These are phyloP conservation scores for Porphyrellus sp. DNA, from an alignment of 1,284 basidiomycete genomes.

Conservation along the genomic window DNA sequence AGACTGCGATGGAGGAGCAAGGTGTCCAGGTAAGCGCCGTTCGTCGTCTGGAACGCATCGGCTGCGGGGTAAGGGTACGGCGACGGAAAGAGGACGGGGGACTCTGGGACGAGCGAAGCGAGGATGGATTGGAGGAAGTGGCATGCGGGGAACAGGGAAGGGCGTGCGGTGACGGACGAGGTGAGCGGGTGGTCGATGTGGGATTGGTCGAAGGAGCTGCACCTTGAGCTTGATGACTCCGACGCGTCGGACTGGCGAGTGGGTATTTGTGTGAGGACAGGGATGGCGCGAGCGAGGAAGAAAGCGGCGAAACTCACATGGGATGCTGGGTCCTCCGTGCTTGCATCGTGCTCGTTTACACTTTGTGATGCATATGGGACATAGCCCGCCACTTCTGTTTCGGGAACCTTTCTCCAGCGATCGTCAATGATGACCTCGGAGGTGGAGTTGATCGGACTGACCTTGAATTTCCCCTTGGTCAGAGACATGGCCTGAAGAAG, in stretches of 20 bases:
- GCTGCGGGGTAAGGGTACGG: constrained; percentile 58
- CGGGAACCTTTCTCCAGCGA: constrained; percentile 36
- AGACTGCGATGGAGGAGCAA: constrained; percentile 73
- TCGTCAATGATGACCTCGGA: constrained; percentile 12
- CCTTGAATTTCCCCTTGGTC: constrained; percentile 34
- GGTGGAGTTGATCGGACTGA: constrained; percentile 18
- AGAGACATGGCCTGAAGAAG: constrained; percentile 49
- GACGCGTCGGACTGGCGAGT: constrained; percentile 42
- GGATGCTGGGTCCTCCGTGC: constrained; percentile 40
- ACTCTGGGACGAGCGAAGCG: constrained; percentile 38
- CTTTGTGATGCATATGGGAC: constrained; percentile 32
- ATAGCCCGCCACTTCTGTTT: constrained; percentile 15
- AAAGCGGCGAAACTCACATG: constrained; percentile 13
- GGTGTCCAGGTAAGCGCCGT: constrained; percentile 69
- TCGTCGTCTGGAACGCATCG: constrained; percentile 56
- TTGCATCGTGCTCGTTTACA: constrained; percentile 35
- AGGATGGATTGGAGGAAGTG: constrained; percentile 61
- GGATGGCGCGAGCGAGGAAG: not conserved
- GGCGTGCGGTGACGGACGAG: constrained; percentile 12
- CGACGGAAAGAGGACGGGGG: constrained; percentile 38
- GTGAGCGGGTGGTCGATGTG: constrained; percentile 24
- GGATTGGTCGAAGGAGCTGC: constrained; percentile 38
- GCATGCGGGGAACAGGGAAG: constrained; percentile 37
- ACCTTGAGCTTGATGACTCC: constrained; percentile 45
- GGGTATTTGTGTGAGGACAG: not conserved